Evolutionary conservation across 2,329 filamentous ascomycete species (phyloP).

Genomic region (Cladobotryum protrusum): DNA sequence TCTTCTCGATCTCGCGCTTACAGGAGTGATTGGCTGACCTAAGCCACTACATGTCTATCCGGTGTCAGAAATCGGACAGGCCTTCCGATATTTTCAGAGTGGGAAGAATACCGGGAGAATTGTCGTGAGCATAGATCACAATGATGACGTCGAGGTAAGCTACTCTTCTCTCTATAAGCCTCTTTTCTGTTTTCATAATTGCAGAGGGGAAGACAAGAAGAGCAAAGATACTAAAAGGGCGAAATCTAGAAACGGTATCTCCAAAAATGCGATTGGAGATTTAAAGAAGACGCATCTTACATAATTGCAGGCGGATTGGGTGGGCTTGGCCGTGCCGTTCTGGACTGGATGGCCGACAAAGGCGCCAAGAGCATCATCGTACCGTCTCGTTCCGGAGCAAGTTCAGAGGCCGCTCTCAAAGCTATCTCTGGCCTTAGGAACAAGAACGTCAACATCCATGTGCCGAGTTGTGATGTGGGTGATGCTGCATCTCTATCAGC

Average conservation of each 20-base stretch:
- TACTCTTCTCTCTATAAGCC: too few relatives aligned
- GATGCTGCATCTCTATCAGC: constrained; percentile 3
- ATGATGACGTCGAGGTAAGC: neutral
- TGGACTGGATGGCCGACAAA: constrained; percentile 9
- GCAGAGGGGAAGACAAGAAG: too few relatives aligned
- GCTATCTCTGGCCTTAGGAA: constrained; percentile 13
- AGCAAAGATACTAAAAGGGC: too few relatives aligned
- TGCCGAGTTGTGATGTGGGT: constrained; percentile 14
- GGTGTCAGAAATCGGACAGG: constrained; percentile 26
- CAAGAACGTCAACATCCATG: constrained; percentile 9
- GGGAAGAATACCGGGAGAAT: constrained; percentile 37
- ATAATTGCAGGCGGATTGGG: constrained; percentile 20
- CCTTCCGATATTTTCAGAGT: constrained; percentile 34
- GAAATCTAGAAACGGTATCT: too few relatives aligned
- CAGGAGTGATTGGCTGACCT: constrained; percentile 3
- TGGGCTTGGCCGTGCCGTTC: constrained; percentile 19
- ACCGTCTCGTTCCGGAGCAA: constrained; percentile 21
- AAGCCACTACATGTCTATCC: constrained; percentile 12
- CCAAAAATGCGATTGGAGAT: neutral
- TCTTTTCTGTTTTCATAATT: too few relatives aligned
- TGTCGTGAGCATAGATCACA: constrained; percentile 14
- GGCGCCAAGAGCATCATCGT: constrained; percentile 24
- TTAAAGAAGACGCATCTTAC: constrained; percentile 13
- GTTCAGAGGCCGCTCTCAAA: constrained; percentile 11
- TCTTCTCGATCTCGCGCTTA: constrained; percentile 7